These are phyloP conservation scores for Mycotypha africana DNA, from an alignment of 371 early-diverging fungal species.

Conservation along the genomic window DNA sequence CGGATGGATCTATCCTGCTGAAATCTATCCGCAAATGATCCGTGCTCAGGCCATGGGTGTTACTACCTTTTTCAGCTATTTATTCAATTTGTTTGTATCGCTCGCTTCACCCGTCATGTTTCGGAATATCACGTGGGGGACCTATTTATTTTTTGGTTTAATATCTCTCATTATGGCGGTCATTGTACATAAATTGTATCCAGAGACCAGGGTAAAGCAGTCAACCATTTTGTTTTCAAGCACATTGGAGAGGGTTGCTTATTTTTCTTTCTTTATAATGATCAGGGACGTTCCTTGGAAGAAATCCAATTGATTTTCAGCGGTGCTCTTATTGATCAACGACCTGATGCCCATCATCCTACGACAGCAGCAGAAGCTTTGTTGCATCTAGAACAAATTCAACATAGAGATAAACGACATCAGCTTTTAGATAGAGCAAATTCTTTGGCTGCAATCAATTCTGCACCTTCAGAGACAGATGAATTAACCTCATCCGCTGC, in stretches of 20 bases:
- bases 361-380: conserved; percentile 44
- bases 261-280: not conserved
- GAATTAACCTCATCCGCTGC: too few species aligned
- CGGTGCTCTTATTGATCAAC: conserved; percentile 37
- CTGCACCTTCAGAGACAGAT: too few species aligned
- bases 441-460: too few species aligned
- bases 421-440: too few species aligned
- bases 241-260: not conserved
- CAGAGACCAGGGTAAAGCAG: conserved; percentile 63
- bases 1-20: conserved; percentile 88
- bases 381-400: conserved; percentile 20
- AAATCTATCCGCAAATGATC: conserved; percentile 41
- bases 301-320: conserved; percentile 46
- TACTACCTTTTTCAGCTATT: conserved; percentile 85
- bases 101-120: conserved; percentile 59
- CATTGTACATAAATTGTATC: conserved; percentile 63
- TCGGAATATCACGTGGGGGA: conserved; percentile 45
- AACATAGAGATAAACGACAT: conserved; percentile 11
- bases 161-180: conserved; percentile 54
- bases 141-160: conserved; percentile 59
- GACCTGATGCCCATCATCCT: conserved; percentile 44
- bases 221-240: not conserved
- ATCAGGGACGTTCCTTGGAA: conserved; percentile 32
- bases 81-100: conserved; percentile 61
- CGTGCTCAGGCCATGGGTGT: conserved; percentile 78